phyloP scores from a whole-genome alignment of 805 yeast species.

The Teunomyces cretensis region DNA sequence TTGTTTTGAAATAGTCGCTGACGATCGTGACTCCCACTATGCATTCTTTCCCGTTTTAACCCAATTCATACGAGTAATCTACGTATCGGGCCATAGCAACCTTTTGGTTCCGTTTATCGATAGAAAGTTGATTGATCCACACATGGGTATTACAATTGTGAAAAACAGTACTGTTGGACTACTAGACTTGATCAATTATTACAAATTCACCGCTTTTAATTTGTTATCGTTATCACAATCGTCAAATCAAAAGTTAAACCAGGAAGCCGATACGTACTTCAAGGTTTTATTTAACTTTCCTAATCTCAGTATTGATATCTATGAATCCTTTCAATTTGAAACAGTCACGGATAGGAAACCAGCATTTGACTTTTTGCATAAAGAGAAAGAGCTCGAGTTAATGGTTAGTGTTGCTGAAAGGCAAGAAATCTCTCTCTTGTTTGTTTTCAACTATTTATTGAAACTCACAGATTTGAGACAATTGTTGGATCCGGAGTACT shows the following conservation, averaged over 20 bases:
- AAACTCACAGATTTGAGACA: slow-evolving; percentile 17
- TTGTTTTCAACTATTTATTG: slow-evolving; percentile 22
- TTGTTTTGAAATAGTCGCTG: slow-evolving; percentile 8
- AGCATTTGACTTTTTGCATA: not conserved
- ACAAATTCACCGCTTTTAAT: slow-evolving; percentile 28
- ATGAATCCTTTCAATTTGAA: slow-evolving; percentile 8
- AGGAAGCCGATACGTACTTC: slow-evolving; percentile 24
- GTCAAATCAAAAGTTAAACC: slow-evolving; percentile 7
- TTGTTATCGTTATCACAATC: slow-evolving; percentile 19
- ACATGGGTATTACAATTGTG: slow-evolving; percentile 20
- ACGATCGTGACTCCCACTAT: slow-evolving; percentile 8
- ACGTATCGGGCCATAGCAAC: slow-evolving; percentile 18
- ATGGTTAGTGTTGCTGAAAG: slow-evolving; percentile 16
- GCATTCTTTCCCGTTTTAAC: slow-evolving; percentile 15
- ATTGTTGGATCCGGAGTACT: slow-evolving; percentile 10
- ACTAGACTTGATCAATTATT: slow-evolving; percentile 22
- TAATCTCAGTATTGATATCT: slow-evolving; percentile 12
- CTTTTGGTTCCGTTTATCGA: slow-evolving; percentile 15
- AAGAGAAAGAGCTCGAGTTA: slow-evolving; percentile 6
- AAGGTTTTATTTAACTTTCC: slow-evolving; percentile 24
- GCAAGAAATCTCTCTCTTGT: slow-evolving; percentile 32
- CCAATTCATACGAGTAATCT: slow-evolving; percentile 15
- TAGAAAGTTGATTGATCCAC: slow-evolving; percentile 12
- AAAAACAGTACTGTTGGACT: slow-evolving; percentile 13
- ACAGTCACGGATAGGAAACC: not conserved